phyloP scores from a whole-genome alignment of 1,284 basidiomycete genomes.

The Microbotryum violaceum region DNA sequence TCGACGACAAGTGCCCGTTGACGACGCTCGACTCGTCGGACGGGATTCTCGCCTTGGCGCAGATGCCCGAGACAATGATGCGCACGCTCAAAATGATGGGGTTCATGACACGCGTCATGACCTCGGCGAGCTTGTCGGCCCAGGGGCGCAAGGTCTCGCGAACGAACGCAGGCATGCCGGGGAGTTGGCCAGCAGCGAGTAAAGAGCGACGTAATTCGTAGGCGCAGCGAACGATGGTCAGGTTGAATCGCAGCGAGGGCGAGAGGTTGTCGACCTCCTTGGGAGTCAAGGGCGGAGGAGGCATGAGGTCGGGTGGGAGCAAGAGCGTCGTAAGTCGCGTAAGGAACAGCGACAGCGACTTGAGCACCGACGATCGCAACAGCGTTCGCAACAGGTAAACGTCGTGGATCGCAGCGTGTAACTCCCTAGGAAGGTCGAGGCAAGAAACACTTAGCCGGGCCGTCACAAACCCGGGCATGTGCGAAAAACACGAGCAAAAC shows the following conservation, averaged over 20 bases:
- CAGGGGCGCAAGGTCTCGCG: conserved; percentile 34
- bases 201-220: conserved; percentile 28
- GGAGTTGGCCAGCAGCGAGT: conserved; percentile 10
- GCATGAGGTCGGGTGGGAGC: conserved; percentile 20
- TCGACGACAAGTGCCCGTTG: background rate
- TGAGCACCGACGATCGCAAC: conserved; percentile 34
- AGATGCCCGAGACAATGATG: conserved; percentile 9
- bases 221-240: conserved; percentile 33
- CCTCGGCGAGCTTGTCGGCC: conserved; percentile 32
- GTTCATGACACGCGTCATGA: conserved; percentile 33
- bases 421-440: conserved; percentile 20
- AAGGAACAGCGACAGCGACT: conserved; percentile 36
- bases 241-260: conserved; percentile 30
- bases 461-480: no score
- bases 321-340: conserved; percentile 33
- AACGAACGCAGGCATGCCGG: conserved; percentile 27
- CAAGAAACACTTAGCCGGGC: background rate
- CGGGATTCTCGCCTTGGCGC: conserved; percentile 6
- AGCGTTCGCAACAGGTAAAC: conserved; percentile 35
- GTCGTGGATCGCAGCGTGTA: conserved; percentile 32
- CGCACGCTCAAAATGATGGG: conserved; percentile 25
- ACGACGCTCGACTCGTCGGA: background rate
- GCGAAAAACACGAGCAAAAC: background rate
- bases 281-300: conserved; percentile 15
- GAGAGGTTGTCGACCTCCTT: conserved; percentile 31